Conservation (phyloP, 495 filamentous ascomycete species). For the Apodospora peruviana region DNA sequence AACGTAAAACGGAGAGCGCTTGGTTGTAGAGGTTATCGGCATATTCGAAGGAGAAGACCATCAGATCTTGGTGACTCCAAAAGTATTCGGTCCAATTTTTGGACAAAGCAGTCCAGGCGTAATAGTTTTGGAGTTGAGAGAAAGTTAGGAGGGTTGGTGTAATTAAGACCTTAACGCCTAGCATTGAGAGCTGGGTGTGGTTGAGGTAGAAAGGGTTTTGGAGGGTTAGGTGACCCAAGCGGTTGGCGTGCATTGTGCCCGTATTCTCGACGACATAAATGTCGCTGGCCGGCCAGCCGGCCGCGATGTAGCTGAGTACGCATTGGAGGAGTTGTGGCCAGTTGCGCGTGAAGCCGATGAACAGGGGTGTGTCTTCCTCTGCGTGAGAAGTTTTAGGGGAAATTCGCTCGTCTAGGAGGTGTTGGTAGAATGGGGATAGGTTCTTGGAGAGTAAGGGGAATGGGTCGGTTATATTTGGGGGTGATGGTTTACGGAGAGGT, state of each 20-base stretch:
- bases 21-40: constrained; percentile 36
- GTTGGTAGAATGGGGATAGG: not conserved
- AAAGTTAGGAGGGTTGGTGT: constrained; percentile 58
- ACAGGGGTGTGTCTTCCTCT: constrained; percentile 39
- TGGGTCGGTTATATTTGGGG: not conserved
- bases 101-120: constrained; percentile 36
- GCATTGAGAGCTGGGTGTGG: constrained; percentile 43
- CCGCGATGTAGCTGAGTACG: constrained; percentile 52
- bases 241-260: constrained; percentile 52
- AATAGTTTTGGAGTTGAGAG: constrained; percentile 59
- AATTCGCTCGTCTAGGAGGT: not conserved
- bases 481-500: not conserved
- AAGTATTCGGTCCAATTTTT: constrained; percentile 50
- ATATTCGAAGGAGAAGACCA: constrained; percentile 39
- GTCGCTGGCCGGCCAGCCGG: constrained; percentile 55
- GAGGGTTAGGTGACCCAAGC: constrained; percentile 37
- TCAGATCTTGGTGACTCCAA: constrained; percentile 56
- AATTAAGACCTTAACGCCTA: constrained; percentile 50
- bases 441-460: not conserved
- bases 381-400: not conserved
- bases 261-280: constrained; percentile 61
- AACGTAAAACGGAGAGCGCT: constrained; percentile 36
- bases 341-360: constrained; percentile 57
- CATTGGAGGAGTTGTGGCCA: constrained; percentile 54
- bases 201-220: constrained; percentile 62